phyloP scores from a whole-genome alignment of 176 grass and related monocot species.

The Cenchrus americanus region DNA sequence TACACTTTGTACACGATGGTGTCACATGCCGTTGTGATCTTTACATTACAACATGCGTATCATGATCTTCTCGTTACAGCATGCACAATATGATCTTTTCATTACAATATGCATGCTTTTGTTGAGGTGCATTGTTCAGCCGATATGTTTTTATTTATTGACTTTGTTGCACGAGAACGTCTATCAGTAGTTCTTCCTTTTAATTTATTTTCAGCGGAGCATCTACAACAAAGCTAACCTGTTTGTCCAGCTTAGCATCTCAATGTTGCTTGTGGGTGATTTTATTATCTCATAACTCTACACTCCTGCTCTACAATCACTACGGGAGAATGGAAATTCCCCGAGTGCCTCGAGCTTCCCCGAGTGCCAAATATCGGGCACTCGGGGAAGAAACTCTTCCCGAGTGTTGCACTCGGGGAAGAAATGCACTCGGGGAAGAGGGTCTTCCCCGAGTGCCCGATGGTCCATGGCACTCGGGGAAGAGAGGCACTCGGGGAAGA shows the following conservation, averaged over 20 bases:
- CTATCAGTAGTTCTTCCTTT: not conserved
- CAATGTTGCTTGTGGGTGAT: not conserved
- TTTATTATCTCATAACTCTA: not conserved
- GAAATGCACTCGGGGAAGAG: too few species aligned
- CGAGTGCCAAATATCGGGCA: too few species aligned
- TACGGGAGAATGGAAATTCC: too few species aligned
- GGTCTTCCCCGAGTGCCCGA: too few species aligned
- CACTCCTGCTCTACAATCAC: not conserved
- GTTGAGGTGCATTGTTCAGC: not conserved
- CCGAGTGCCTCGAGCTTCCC: too few species aligned
- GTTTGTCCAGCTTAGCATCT: not conserved
- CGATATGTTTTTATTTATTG: not conserved
- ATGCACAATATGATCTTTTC: too few species aligned
- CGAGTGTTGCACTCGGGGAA: too few species aligned
- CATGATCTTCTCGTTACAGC: not conserved
- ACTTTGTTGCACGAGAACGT: not conserved
- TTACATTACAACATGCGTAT: not conserved
- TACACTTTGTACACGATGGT: slow-evolving; percentile 7
- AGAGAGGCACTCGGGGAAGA: too few species aligned
- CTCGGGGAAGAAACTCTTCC: too few species aligned
- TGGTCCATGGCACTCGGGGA: too few species aligned
- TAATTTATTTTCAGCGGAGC: not conserved
- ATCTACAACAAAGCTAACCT: not conserved
- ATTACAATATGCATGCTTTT: slow-evolving; percentile 22
- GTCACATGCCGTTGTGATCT: not conserved